Evolutionary conservation across 257 asterid species (phyloP), one percentile per base, ranked within the genome.

Genomic region (Hygrophila difformis): DNA sequence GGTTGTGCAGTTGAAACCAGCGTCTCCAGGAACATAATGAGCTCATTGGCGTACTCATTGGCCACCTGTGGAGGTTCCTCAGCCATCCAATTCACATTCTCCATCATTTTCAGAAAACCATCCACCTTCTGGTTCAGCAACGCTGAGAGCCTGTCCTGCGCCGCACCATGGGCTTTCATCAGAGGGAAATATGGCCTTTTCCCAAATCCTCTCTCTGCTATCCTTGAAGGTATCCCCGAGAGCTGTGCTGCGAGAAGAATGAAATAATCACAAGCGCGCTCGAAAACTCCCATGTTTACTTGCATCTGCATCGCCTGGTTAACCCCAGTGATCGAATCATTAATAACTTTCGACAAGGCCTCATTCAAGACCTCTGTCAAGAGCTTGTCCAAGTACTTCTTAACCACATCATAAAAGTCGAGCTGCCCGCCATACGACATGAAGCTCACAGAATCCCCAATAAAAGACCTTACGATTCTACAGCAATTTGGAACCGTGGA

Each of bases 301-400:
- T 96, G 96, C 81, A 89, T 79, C 68, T 85, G 97, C 97, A 88
- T 88, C 39, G 95, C 97, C 49, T 78, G 95, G 18, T 80, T 75
- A 52, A 82, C 96, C 26, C 96, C 98, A 43, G 57, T 57, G 16
- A 82, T 74, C 2, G 87, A 74, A 33, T 82, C 63, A 44, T 66
- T 78, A 22, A 82, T 77, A 24, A 82, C 78, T 75, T 82, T 85
- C 64, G 82, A 53, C 41, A 89, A 38, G 24, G 87, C 87, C 55
- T 76, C 94, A 67, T 89, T 94, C 53, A 89, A 68, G 35, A 79
- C 98, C 73, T 85, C 96, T 48, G 65, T 69, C 71, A 89, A 66
- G 1, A 89, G 94, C 67, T n/a, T n/a, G n/a, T n/a, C n/a, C n/a
- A n/a, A n/a, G n/a, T n/a, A n/a, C n/a, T n/a, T n/a, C n/a, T n/a